These are phyloP conservation scores for Metschnikowia amazonensis DNA, from an alignment of 805 yeast genomes.

Conservation along the genomic window DNA sequence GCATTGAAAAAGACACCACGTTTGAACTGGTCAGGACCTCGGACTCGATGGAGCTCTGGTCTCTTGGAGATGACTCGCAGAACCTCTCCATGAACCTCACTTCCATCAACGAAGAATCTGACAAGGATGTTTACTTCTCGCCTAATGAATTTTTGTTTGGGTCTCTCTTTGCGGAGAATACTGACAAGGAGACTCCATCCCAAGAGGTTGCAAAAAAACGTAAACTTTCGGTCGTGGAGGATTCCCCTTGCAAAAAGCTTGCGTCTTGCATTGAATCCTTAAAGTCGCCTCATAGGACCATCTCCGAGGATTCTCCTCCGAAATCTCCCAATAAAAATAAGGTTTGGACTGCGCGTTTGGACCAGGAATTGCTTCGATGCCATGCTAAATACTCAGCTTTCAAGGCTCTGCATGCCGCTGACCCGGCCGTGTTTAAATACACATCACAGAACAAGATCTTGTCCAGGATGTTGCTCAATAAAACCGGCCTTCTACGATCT, in stretches of 20 bases:
- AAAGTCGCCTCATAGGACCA: conserved; percentile 23
- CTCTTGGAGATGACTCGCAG: conserved; percentile 22
- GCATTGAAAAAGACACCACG: conserved; percentile 4
- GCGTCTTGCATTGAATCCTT: conserved; percentile 35
- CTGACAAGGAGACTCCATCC: background rate
- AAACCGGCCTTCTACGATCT: conserved; percentile 33
- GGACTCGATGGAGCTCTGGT: conserved; percentile 30
- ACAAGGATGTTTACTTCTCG: conserved; percentile 26
- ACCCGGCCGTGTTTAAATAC: conserved; percentile 25
- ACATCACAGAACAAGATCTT: conserved; percentile 38
- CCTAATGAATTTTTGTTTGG: conserved; percentile 27
- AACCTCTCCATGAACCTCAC: conserved; percentile 19
- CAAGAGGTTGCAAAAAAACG: conserved; percentile 6
- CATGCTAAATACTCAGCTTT: conserved; percentile 33
- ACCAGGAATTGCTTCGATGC: conserved; percentile 33
- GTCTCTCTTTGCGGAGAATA: conserved; percentile 1
- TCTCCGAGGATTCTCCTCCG: background rate
- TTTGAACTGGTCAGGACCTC: conserved; percentile 16
- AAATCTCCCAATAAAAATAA: conserved; percentile 9
- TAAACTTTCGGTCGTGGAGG: conserved; percentile 12
- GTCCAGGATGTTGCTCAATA: conserved; percentile 37
- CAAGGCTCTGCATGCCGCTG: conserved; percentile 23
- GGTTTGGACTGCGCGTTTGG: conserved; percentile 37
- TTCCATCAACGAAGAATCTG: conserved; percentile 26
- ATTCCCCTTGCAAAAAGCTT: conserved; percentile 34